Percentiles rank a stretch among this genome's conserved stretches.
These are phyloP conservation scores for Lachnellula hyalina DNA, from an alignment of 2,329 filamentous ascomycete genomes.

Conservation along the genomic window DNA sequence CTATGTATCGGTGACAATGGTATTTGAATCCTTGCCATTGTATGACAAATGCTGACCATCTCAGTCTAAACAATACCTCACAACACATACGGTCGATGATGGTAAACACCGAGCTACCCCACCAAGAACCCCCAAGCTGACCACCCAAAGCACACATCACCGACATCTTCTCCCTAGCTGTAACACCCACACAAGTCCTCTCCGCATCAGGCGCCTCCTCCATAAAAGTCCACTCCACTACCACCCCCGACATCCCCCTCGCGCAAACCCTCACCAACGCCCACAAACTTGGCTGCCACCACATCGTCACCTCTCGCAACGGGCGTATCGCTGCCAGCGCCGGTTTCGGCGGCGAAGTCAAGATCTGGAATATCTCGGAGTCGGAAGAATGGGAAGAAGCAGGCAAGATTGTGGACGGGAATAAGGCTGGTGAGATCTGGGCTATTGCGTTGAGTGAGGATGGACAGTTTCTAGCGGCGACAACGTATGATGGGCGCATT, in stretches of 20 bases:
- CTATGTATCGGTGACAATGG: constrained; percentile 28
- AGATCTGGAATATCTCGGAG: constrained; percentile 68
- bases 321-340: constrained; percentile 73
- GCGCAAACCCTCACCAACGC: constrained; percentile 73
- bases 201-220: constrained; percentile 81
- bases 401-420: constrained; percentile 45
- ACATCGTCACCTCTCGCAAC: constrained; percentile 66
- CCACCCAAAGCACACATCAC: constrained; percentile 63
- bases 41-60: constrained; percentile 11
- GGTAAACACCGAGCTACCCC: constrained; percentile 47
- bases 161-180: constrained; percentile 79
- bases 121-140: constrained; percentile 18
- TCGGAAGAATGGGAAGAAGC: constrained; percentile 48
- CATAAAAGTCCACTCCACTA: constrained; percentile 74
- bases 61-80: constrained; percentile 97
- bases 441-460: constrained; percentile 80
- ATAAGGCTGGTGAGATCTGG: constrained; percentile 72
- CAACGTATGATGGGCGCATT: constrained; percentile 80
- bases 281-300: constrained; percentile 87
- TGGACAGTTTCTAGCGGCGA: constrained; percentile 79
- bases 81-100: constrained; percentile 83
- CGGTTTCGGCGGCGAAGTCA: constrained; percentile 85
- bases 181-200: constrained; percentile 67
- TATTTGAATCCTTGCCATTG: constrained; percentile 4
- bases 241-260: constrained; percentile 66